phyloP scores from a whole-genome alignment of 78 protist species.

The Dictyostelium firmibasis region DNA sequence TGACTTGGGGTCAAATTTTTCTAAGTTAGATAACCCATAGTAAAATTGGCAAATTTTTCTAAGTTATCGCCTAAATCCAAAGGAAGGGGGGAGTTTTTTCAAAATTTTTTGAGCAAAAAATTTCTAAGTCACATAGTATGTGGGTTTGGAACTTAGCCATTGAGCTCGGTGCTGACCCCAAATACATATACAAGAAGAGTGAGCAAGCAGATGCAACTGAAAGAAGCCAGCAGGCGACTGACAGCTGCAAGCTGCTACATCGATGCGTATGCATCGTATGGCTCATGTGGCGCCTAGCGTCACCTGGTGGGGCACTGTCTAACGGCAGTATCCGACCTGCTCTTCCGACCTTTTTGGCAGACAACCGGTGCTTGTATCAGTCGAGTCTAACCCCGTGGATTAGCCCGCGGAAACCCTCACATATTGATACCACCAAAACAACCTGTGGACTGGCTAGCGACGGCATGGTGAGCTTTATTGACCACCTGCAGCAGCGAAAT shows the following conservation, averaged over 20 bases:
- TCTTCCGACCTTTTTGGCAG: neutral
- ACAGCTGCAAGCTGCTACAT: neutral
- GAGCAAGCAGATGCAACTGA: neutral
- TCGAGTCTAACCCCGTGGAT: neutral
- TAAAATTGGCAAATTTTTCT: neutral
- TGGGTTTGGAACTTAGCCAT: neutral
- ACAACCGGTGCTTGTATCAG: neutral
- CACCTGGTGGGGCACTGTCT: too few relatives aligned
- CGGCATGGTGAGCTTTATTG: too few relatives aligned
- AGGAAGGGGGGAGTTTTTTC: neutral
- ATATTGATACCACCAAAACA: too few relatives aligned
- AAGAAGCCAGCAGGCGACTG: neutral
- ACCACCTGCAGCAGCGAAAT: too few relatives aligned
- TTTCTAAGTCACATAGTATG: neutral
- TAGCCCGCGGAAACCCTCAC: neutral
- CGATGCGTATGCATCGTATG: too few relatives aligned
- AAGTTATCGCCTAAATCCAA: neutral
- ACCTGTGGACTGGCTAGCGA: too few relatives aligned
- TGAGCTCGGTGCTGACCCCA: neutral
- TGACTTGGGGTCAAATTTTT: too few relatives aligned
- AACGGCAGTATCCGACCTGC: too few relatives aligned
- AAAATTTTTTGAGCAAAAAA: neutral
- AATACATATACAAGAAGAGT: neutral
- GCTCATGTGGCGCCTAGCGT: too few relatives aligned
- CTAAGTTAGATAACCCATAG: neutral